A percentile compares a stretch with the other conserved stretches of the same genome.
These are phyloP conservation scores for Trichophyton benhamiae DNA, from an alignment of 2,329 filamentous ascomycete genomes.

Conservation along the genomic window DNA sequence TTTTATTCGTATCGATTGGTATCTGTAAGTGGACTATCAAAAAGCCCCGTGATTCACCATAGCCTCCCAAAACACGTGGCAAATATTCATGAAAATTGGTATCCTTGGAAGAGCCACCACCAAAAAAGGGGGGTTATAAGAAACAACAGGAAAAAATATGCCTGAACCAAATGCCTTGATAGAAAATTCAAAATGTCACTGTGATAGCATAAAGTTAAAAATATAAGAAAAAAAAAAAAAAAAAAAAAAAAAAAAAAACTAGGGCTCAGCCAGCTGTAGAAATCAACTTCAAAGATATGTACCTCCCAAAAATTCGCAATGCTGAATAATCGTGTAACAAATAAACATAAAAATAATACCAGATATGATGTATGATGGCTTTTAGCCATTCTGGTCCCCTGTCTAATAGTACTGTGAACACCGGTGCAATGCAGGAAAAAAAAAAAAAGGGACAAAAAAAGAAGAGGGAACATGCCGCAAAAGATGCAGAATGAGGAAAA, in stretches of 20 bases:
- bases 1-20: background rate
- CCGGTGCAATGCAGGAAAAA: background rate
- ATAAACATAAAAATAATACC: background rate
- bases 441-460: background rate
- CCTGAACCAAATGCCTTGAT: background rate
- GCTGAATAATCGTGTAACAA: background rate
- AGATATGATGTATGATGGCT: background rate
- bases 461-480: background rate
- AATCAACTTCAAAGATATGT: background rate
- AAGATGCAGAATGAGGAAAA: background rate
- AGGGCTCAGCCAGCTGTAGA: background rate
- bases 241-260: no score
- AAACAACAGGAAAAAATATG: background rate
- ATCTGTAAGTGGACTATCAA: background rate
- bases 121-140: background rate
- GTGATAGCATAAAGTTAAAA: background rate
- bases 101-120: background rate
- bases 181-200: background rate
- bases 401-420: constrained; percentile 2
- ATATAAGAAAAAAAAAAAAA: background rate
- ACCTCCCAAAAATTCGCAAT: background rate
- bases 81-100: background rate
- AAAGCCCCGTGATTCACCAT: background rate
- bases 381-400: background rate
- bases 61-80: background rate